Percentiles rank a stretch among this genome's conserved stretches.
Evolutionary conservation across 805 yeast species (phyloP).

Genomic region (Candida namnaoensis): DNA sequence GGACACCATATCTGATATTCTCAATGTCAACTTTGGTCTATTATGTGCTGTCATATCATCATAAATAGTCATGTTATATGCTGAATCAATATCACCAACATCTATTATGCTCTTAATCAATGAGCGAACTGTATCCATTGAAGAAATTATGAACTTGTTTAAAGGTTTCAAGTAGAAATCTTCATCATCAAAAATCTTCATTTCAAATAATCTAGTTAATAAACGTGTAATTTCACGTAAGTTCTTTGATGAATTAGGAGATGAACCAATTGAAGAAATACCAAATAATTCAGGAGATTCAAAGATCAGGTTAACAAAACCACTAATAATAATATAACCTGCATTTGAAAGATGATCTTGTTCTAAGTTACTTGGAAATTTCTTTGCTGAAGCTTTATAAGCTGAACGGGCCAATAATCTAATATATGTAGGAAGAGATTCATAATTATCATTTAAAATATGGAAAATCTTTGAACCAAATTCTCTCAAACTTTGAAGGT

Average conservation of each 20-base stretch:
- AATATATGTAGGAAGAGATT: slow-evolving; percentile 45
- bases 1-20: slow-evolving; percentile 35
- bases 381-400: slow-evolving; percentile 26
- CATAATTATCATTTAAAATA: slow-evolving; percentile 34
- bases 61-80: slow-evolving; percentile 53
- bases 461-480: slow-evolving; percentile 53
- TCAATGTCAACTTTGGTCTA: slow-evolving; percentile 37
- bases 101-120: slow-evolving; percentile 41
- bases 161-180: slow-evolving; percentile 72
- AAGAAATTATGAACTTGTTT: slow-evolving; percentile 57
- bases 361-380: slow-evolving; percentile 51
- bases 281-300: slow-evolving; percentile 52
- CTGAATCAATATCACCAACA: slow-evolving; percentile 46
- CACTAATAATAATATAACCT: slow-evolving; percentile 54
- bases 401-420: slow-evolving; percentile 45
- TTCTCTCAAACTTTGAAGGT: slow-evolving; percentile 70
- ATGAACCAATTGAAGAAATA: slow-evolving; percentile 20
- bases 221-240: slow-evolving; percentile 48
- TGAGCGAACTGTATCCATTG: slow-evolving; percentile 35
- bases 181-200: slow-evolving; percentile 54
- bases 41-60: slow-evolving; percentile 59
- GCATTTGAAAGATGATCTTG: slow-evolving; percentile 55
- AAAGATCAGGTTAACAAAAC: slow-evolving; percentile 39
- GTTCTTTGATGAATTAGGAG: slow-evolving; percentile 29
- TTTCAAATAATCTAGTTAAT: slow-evolving; percentile 54